phyloP scores from a whole-genome alignment of 257 asterid species.

The Rauvolfia tetraphylla region DNA sequence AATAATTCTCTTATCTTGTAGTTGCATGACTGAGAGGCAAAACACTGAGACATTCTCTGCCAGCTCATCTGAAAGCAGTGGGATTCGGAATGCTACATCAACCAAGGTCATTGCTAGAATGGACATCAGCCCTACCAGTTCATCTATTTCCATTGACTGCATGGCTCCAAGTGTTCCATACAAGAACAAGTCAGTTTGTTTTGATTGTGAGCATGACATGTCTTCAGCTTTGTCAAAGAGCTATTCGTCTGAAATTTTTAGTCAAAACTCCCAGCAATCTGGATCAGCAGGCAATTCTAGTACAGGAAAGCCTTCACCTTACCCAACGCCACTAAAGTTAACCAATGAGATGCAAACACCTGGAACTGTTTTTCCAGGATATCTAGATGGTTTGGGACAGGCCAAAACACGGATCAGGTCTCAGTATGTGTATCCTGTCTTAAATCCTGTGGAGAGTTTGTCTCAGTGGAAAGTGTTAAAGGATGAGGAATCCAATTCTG shows the following conservation, averaged over 20 bases:
- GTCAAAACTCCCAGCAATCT: slow-evolving; percentile 30
- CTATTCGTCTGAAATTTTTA: slow-evolving; percentile 46
- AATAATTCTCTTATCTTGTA: slow-evolving; percentile 6
- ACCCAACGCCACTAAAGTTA: slow-evolving; percentile 73
- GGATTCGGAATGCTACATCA: slow-evolving; percentile 23
- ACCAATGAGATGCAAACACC: slow-evolving; percentile 90
- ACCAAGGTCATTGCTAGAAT: slow-evolving; percentile 16
- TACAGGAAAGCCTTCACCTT: slow-evolving; percentile 47
- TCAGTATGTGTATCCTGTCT: slow-evolving; percentile 55
- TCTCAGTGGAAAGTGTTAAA: slow-evolving; percentile 39
- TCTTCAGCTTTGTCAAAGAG: slow-evolving; percentile 35
- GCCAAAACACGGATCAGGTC: slow-evolving; percentile 58
- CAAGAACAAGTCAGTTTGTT: slow-evolving; percentile 19
- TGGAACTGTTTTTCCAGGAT: slow-evolving; percentile 76
- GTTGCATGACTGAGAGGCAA: slow-evolving; percentile 54
- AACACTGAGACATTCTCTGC: not conserved
- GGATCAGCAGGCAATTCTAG: slow-evolving; percentile 30
- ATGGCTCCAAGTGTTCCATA: slow-evolving; percentile 33
- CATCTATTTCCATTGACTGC: slow-evolving; percentile 35
- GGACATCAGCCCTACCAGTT: slow-evolving; percentile 21
- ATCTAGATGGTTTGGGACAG: slow-evolving; percentile 38
- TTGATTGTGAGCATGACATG: slow-evolving; percentile 18
- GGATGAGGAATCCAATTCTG: slow-evolving; percentile 35
- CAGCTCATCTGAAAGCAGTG: slow-evolving; percentile 14
- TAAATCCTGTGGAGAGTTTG: slow-evolving; percentile 43